Percentiles rank a stretch among this genome's conserved stretches.
Conservation (phyloP, 1,139 yeast species). For the Nakaseomyces delphensis region DNA sequence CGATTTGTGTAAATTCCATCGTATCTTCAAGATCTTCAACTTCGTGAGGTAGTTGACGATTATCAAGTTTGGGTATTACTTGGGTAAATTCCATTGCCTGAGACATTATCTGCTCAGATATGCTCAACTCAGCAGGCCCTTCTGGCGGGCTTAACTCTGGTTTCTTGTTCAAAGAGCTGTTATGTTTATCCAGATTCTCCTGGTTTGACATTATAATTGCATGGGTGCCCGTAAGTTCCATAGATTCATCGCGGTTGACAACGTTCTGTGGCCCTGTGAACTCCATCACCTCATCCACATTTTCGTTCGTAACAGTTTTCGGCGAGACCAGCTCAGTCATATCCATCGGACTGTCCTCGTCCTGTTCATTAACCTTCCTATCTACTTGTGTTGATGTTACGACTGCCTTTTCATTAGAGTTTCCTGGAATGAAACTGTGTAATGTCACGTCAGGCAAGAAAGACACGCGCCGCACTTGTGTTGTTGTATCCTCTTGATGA, state of each 20-base stretch:
- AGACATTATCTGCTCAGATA: neutral
- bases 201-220: constrained; percentile 9
- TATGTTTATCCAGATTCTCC: constrained; percentile 14
- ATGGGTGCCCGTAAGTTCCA: constrained; percentile 4
- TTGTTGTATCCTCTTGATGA: neutral
- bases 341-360: neutral
- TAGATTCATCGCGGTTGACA: neutral
- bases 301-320: neutral
- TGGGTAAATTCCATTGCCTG: constrained; percentile 9
- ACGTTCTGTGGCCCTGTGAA: constrained; percentile 12
- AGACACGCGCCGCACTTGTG: constrained; percentile 44
- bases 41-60: neutral
- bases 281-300: constrained; percentile 16
- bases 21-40: constrained; percentile 6
- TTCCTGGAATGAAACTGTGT: constrained; percentile 46
- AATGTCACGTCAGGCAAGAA: constrained; percentile 72
- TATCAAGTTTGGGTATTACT: neutral
- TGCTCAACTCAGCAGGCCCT: constrained; percentile 2
- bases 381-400: constrained; percentile 17
- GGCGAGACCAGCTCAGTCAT: neutral
- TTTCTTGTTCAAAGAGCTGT: neutral
- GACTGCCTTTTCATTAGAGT: constrained; percentile 10
- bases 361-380: neutral
- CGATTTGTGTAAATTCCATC: constrained; percentile 5
- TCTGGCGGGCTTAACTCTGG: constrained; percentile 4